Evolutionary conservation across 225 moss, liverwort and hornwort species (phyloP), one percentile per base, ranked within the genome.

Genomic region (Bryum argenteum): DNA sequence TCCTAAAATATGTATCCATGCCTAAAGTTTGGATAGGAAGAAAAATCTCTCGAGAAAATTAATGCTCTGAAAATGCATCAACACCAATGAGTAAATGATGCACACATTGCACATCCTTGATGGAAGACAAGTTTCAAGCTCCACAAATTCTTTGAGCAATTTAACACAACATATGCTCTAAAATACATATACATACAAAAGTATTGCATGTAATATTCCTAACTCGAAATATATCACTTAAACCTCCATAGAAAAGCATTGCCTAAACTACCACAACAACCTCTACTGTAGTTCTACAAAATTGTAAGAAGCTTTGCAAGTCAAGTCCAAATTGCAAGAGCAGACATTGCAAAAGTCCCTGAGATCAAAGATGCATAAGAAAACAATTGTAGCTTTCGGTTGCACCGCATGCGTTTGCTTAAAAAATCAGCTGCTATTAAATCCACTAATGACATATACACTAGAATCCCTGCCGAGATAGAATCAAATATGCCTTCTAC

Each of bases 261-360:
- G 40, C 21, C 2, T 10, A 20, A 1, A 19, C 38, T 22, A 40
- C 0, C 1, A 23, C 17, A 33, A 61, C 8, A 61, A 70, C 23
- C n/a, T 65, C 2, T 68, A n/a, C 21, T 12, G 21, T 61, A 61
- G 37, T 44, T 77, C 65, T 83, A 80, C 80, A 83, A 86, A 83
- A 86, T 55, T 82, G 54, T 10, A 6, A 23, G 10, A 50, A 0
- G 3, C 1, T 9, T 0, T 1, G 1, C 10, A 67, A 61, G 5
- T 93, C 73, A 93, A 62, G 91, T 89, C 96, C 96, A 96, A 67
- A 89, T 67, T 67, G 96, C 93, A 78, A 96, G 81, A 50, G 86
- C 78, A 38, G 96, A 89, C 93, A 96, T 96, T 28, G 88, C 79
- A 73, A 84, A 71, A 16, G 88, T 78, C 0, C 96, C 96, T 2